phyloP scores from a whole-genome alignment of 2,329 filamentous ascomycete species.

The Colletotrichum higginsianum region DNA sequence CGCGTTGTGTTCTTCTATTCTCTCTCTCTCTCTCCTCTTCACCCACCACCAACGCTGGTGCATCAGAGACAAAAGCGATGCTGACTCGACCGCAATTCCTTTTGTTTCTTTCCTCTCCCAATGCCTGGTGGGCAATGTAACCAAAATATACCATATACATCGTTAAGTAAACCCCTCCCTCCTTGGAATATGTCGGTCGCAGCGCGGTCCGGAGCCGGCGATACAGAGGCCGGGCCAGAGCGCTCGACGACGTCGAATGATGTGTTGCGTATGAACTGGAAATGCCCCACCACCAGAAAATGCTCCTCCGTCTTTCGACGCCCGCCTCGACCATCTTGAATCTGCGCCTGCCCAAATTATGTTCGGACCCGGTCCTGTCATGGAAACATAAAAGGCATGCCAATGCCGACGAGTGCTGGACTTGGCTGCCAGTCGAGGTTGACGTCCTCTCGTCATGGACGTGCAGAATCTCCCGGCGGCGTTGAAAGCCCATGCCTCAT shows the following conservation, averaged over 20 bases:
- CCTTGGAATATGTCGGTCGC: conserved; percentile 27
- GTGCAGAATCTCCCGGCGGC: not conserved
- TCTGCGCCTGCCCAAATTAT: conserved; percentile 68
- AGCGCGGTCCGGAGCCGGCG: conserved; percentile 36
- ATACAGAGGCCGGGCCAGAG: conserved; percentile 36
- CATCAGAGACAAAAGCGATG: conserved; percentile 7
- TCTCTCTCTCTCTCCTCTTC: not conserved
- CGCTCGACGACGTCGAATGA: conserved; percentile 36
- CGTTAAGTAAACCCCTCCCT: conserved; percentile 35
- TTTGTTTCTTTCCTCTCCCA: conserved; percentile 24
- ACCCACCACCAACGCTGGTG: conserved; percentile 3
- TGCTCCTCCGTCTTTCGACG: conserved; percentile 47
- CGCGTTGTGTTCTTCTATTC: too few relatives aligned
- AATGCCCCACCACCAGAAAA: conserved; percentile 40
- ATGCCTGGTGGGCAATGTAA: conserved; percentile 25
- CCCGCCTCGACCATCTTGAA: conserved; percentile 64
- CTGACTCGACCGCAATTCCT: conserved; percentile 33
- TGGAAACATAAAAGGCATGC: conserved; percentile 21
- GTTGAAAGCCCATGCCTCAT: not conserved
- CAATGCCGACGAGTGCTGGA: conserved; percentile 4
- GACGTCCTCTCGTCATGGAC: not conserved
- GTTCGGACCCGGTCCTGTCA: conserved; percentile 33
- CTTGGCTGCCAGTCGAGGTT: not conserved
- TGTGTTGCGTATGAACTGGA: conserved; percentile 43
- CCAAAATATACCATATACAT: conserved; percentile 36